Conservation (phyloP, 1,139 yeast species). For the Zygoascus sp. region DNA sequence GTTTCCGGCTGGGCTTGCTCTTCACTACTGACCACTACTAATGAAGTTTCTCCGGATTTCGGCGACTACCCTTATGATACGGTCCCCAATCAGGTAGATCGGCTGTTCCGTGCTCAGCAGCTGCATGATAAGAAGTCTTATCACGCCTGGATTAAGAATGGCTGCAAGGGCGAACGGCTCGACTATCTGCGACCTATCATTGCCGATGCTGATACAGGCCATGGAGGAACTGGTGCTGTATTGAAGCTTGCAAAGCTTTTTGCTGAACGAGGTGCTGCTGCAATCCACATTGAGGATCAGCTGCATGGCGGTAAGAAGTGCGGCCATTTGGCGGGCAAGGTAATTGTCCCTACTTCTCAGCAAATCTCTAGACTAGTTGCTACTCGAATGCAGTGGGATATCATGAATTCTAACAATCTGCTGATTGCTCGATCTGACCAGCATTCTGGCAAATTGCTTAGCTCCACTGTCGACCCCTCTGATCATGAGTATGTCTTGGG, state of each 20-base stretch:
- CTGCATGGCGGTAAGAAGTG: slow-evolving; percentile 63
- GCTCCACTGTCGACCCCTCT: slow-evolving; percentile 51
- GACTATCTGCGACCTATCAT: slow-evolving; percentile 59
- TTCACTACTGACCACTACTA: slow-evolving; percentile 50
- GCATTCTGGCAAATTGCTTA: slow-evolving; percentile 51
- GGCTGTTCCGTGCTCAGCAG: slow-evolving; percentile 55
- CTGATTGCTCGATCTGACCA: slow-evolving; percentile 60
- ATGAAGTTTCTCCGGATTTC: slow-evolving; percentile 57
- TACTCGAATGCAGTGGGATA: slow-evolving; percentile 60
- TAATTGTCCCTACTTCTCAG: slow-evolving; percentile 56
- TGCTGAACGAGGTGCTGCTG: slow-evolving; percentile 64
- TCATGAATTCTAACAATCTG: slow-evolving; percentile 56
- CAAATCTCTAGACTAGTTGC: slow-evolving; percentile 55
- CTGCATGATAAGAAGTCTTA: slow-evolving; percentile 53
- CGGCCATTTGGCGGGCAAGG: slow-evolving; percentile 62
- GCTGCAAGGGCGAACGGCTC: slow-evolving; percentile 26
- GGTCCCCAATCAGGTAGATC: slow-evolving; percentile 60
- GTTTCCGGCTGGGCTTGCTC: slow-evolving; percentile 63
- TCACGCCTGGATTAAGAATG: slow-evolving; percentile 40
- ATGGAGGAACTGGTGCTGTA: slow-evolving; percentile 61
- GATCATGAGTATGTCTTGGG: slow-evolving; percentile 56
- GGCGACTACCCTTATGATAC: slow-evolving; percentile 66
- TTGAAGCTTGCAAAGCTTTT: slow-evolving; percentile 60
- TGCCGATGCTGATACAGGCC: slow-evolving; percentile 68
- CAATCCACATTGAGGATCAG: slow-evolving; percentile 60